Percentiles rank a stretch among this genome's conserved stretches.
Evolutionary conservation across 306 rosid species (phyloP).

Genomic region (Oemleria cerasiformis): DNA sequence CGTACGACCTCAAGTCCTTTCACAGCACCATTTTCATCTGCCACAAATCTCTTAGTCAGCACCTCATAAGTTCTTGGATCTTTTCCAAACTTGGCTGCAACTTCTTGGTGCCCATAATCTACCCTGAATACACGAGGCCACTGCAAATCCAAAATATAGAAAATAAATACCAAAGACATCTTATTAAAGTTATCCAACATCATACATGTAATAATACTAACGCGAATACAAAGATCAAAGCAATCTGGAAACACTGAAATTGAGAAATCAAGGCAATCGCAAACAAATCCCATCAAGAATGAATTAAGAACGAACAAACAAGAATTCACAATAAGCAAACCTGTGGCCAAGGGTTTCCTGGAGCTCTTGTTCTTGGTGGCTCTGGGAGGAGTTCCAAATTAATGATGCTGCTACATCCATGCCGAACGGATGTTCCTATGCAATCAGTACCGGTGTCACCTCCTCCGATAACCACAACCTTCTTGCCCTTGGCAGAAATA

Average conservation of each 20-base stretch:
- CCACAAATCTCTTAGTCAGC: slow-evolving; percentile 83
- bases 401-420: slow-evolving; percentile 65
- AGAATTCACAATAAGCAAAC: slow-evolving; percentile 21
- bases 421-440: slow-evolving; percentile 92
- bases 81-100: slow-evolving; percentile 79
- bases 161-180: background rate
- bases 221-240: background rate
- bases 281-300: slow-evolving; percentile 3
- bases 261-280: background rate
- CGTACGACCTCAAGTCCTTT: slow-evolving; percentile 84
- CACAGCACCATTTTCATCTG: slow-evolving; percentile 76
- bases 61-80: slow-evolving; percentile 95
- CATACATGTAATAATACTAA: background rate
- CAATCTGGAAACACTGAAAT: background rate
- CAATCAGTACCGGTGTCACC: slow-evolving; percentile 99
- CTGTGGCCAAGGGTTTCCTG: slow-evolving; percentile 99
- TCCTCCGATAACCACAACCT: slow-evolving; percentile 92
- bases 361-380: slow-evolving; percentile 84
- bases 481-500: slow-evolving; percentile 95
- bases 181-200: background rate
- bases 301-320: background rate
- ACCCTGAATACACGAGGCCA: slow-evolving; percentile 96
- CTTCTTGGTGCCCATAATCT: slow-evolving; percentile 98
- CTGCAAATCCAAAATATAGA: slow-evolving; percentile 42
- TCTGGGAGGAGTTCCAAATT: slow-evolving; percentile 78